These are phyloP conservation scores for Striga hermonthica DNA, from an alignment of 305 asterid species.

Conservation along the genomic window DNA sequence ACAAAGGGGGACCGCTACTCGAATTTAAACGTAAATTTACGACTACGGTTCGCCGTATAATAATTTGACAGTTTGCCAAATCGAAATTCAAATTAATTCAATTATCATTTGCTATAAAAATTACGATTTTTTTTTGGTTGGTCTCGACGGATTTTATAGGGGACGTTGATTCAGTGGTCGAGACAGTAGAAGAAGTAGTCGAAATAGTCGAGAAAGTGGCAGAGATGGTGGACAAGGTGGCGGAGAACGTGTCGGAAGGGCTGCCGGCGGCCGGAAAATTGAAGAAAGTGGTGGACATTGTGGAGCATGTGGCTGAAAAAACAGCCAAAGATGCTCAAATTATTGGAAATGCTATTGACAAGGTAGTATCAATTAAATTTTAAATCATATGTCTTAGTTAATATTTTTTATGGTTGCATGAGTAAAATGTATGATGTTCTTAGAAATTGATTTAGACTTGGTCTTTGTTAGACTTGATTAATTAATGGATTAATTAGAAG, in stretches of 20 bases:
- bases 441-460: neutral
- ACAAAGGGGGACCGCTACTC: slow-evolving; percentile 39
- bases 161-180: slow-evolving; percentile 51
- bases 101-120: neutral
- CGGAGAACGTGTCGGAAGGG: slow-evolving; percentile 44
- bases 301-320: slow-evolving; percentile 53
- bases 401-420: neutral
- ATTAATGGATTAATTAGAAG: slow-evolving; percentile 1
- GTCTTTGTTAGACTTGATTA: neutral
- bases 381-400: neutral
- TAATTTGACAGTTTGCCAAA: neutral
- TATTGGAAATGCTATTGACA: slow-evolving; percentile 51
- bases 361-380: slow-evolving; percentile 38
- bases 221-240: slow-evolving; percentile 55
- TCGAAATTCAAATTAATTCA: neutral
- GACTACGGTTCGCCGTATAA: too few species aligned
- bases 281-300: slow-evolving; percentile 38
- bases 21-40: slow-evolving; percentile 35
- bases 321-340: slow-evolving; percentile 49
- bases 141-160: slow-evolving; percentile 28
- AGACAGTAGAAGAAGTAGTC: slow-evolving; percentile 44
- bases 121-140: neutral
- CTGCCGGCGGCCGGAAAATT: slow-evolving; percentile 47
- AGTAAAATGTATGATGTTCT: neutral
- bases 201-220: slow-evolving; percentile 55